Evolutionary conservation across 768 basidiomycete species (phyloP), one percentile per base, ranked within the genome.

Genomic region (Dioszegia aurantiaca): DNA sequence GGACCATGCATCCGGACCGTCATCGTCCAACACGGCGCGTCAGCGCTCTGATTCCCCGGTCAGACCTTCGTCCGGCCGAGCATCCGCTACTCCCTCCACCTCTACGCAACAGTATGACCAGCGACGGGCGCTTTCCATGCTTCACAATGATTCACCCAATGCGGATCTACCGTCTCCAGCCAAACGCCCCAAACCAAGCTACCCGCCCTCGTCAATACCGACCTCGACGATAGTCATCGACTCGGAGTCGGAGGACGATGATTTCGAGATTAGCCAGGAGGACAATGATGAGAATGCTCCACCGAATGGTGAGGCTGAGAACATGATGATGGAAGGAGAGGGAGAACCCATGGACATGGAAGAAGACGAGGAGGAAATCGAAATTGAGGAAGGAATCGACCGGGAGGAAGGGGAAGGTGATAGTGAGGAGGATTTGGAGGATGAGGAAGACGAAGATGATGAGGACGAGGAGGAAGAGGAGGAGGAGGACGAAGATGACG

Each of bases 391-490:
- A 41, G 46, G 28, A 30, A 59, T 36, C 19, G 64, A 61, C 1
- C 54, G 36, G 1, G 55, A 12, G 27, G 60, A 45, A 11, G 42
- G 28, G 21, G 62, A 64, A 9, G 60, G 53, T 1, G 62, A 53
- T n/a, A 61, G 58, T 2, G 56, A 51, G 8, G 55, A 44, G 24
- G 61, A 46, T 21, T n/a, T 27, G 14, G 53, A 45, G 21, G 48
- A 51, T 24, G 48, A 53, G 19, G 28, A 24, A 19, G 43, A 44
- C 17, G 61, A 46, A 12, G 53, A 45, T 19, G 48, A 51, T 12
- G 48, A 53, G 5, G 46, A 49, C 37, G 59, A 56, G 2, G 61
- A 52, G n/a, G 63, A 60, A 2, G 55, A 48, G 1, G 55, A n/a
- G n/a, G n/a, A n/a, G n/a, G n/a, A 42, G 30, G 60, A 46, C n/a